Base-by-base conservation (phyloP, 306 rosid species). In the Trifolium pratense region DNA sequence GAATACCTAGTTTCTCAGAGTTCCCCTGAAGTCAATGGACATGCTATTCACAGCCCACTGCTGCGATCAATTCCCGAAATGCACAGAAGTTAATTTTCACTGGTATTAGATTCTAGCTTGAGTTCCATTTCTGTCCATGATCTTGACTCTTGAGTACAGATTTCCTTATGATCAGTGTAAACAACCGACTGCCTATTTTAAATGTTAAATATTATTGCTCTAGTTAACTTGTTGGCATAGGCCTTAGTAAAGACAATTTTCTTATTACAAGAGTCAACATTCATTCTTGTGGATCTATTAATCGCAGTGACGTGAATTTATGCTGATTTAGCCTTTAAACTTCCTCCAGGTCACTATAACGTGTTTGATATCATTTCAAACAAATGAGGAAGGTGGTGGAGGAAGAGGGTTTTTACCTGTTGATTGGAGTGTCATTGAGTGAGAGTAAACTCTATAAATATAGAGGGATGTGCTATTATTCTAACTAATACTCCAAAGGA, bases 1-100 rank as follows among this genome's bases (percentile, higher is more conserved):
- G 99, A 95, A 77, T 95, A 90, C 83, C 86, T 91, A 82, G 85
- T 87, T 36, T 86, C 97, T 37, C 93, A 86, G 81, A 85, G 83
- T 67, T 78, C 16, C 73, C 32, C 83, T 15, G 84, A 83, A 68
- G 56, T 18, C 31, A 74, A 17, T 45, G 53, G 63, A 61, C 52
- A 74, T 31, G 78, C 72, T 37, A 48, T 12, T 36, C 75, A 10
- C 43, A 64, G 61, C 73, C 37, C 85, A 16, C 70, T 79, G 4
- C 62, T 29, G 12, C 69, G 65, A 43, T 70, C 89, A 51, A 82
- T 79, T 25, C 51, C 82, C 16, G 78, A 60, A 77, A 79, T 61
- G 73, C 66, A 59, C 57, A 77, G 53, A 60, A 49, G 60, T 73
- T 55, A 51, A 59, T 34, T 52, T 71, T 68, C 74, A 31, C 66